These are phyloP conservation scores for Phytophthora aleatoria DNA, from an alignment of 352 stramenopile genomes.

Conservation along the genomic window DNA sequence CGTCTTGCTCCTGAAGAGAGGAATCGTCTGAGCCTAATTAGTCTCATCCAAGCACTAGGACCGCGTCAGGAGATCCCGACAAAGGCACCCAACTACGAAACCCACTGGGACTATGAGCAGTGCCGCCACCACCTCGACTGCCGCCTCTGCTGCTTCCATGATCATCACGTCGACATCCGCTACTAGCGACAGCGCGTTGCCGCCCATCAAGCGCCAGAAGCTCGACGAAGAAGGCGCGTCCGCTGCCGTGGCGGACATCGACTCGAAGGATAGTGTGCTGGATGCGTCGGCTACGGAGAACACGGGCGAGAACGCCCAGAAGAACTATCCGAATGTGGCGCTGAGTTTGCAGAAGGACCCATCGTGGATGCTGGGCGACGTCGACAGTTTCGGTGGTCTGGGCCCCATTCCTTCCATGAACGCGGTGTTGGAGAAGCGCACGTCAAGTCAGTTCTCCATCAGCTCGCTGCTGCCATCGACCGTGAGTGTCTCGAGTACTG, in stretches of 20 bases:
- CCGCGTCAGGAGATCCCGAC: background rate
- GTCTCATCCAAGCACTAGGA: background rate
- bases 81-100: background rate
- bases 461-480: constrained; percentile 64
- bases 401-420: constrained; percentile 75
- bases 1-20: constrained; percentile 7
- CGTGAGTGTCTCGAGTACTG: constrained; percentile 15
- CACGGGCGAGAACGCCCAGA: constrained; percentile 24
- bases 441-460: constrained; percentile 80
- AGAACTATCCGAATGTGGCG: constrained; percentile 54
- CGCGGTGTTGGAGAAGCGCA: constrained; percentile 73
- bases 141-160: constrained; percentile 1
- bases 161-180: background rate
- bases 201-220: constrained; percentile 62
- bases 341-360: constrained; percentile 74
- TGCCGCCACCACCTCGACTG: constrained; percentile 2
- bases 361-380: constrained; percentile 77
- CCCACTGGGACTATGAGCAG: constrained; percentile 25
- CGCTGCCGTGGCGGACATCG: constrained; percentile 19
- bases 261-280: constrained; percentile 32
- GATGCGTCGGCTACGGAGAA: constrained; percentile 23
- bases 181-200: constrained; percentile 14
- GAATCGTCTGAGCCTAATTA: background rate
- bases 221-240: constrained; percentile 39
- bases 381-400: constrained; percentile 66